Evolutionary conservation across 2,329 filamentous ascomycete species (phyloP).

Genomic region (Talaromyces sp.): DNA sequence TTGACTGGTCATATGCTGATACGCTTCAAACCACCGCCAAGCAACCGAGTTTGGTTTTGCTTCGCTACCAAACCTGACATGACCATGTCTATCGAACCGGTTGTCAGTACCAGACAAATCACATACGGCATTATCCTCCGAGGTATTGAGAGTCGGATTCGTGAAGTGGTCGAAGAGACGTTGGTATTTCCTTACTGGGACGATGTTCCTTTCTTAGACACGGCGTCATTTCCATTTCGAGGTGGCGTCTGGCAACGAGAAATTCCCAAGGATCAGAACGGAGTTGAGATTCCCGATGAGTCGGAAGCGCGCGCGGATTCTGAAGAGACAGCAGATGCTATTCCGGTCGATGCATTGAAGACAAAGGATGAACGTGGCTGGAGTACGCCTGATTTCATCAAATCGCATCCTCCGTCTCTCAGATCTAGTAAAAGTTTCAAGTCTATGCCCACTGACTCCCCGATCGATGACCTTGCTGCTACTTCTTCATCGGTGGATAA

Average conservation of each 20-base stretch:
- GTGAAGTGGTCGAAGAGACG: conserved; percentile 88
- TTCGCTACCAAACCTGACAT: conserved; percentile 93
- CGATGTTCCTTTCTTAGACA: conserved; percentile 85
- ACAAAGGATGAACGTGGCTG: conserved; percentile 31
- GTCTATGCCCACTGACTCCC: conserved; percentile 21
- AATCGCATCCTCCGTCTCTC: conserved; percentile 20
- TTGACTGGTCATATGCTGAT: conserved; percentile 80
- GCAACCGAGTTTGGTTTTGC: conserved; percentile 91
- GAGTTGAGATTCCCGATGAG: conserved; percentile 35
- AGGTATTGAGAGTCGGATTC: conserved; percentile 90
- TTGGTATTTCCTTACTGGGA: conserved; percentile 94
- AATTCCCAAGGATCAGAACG: conserved; percentile 37
- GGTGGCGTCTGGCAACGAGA: conserved; percentile 71
- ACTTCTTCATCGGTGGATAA: conserved; percentile 30
- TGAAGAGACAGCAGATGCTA: conserved; percentile 18
- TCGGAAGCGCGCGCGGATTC: conserved; percentile 22
- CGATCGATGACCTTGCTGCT: conserved; percentile 19
- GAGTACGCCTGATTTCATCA: conserved; percentile 30
- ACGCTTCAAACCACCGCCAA: conserved; percentile 89
- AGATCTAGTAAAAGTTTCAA: conserved; percentile 28
- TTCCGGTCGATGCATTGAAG: conserved; percentile 26
- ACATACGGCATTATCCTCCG: conserved; percentile 88
- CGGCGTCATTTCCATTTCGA: conserved; percentile 68
- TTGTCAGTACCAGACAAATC: conserved; percentile 91
- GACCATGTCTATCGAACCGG: conserved; percentile 89